These are phyloP conservation scores for Trifolium fragiferum DNA, from an alignment of 306 rosid species.

Conservation along the genomic window DNA sequence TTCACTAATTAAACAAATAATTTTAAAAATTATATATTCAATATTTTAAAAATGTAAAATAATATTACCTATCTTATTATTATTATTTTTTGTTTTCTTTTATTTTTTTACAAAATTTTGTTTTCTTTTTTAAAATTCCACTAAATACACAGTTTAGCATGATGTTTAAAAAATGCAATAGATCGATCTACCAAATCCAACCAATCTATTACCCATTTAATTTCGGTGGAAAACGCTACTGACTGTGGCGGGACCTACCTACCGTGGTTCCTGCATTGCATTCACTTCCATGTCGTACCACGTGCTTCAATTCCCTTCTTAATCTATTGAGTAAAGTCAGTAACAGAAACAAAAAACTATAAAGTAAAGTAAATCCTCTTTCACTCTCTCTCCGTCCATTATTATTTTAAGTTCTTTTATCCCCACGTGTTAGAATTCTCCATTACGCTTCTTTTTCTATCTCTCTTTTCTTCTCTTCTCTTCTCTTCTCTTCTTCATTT, in stretches of 20 bases:
- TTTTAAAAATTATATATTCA: too few species aligned
- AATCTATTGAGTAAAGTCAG: not conserved
- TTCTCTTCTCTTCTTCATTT: not conserved
- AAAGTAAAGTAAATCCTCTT: not conserved
- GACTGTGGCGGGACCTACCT: slow-evolving; percentile 8
- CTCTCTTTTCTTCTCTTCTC: not conserved
- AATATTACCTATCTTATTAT: too few species aligned
- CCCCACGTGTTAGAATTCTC: slow-evolving; percentile 51
- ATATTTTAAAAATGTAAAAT: too few species aligned
- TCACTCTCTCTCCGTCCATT: not conserved
- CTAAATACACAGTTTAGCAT: too few species aligned
- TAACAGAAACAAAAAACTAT: not conserved
- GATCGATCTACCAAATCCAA: too few species aligned
- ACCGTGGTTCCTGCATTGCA: slow-evolving; percentile 2
- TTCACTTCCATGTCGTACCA: slow-evolving; percentile 28
- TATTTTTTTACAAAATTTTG: too few species aligned
- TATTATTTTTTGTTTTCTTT: too few species aligned
- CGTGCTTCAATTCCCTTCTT: slow-evolving; percentile 45
- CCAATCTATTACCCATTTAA: too few species aligned
- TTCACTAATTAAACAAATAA: too few species aligned
- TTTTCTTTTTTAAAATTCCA: too few species aligned
- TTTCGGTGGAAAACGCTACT: not conserved
- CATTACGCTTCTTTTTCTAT: not conserved
- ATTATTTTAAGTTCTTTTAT: slow-evolving; percentile 3
- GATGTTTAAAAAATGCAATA: too few species aligned